Conservation (phyloP, 2,329 filamentous ascomycete species). For the Venturia asperata region DNA sequence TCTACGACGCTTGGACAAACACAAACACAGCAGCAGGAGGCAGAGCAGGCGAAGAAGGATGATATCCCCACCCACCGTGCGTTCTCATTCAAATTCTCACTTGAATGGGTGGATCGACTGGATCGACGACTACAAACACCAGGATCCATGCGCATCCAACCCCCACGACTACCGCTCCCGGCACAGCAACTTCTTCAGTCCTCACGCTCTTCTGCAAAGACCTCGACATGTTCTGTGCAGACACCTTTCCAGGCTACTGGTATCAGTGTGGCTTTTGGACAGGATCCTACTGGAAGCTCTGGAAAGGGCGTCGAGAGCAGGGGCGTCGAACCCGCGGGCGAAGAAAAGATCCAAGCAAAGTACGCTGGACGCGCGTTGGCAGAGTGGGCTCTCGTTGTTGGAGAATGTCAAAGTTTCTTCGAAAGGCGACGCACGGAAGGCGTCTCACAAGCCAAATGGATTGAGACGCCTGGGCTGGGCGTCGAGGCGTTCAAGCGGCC, state of each 20-base stretch:
- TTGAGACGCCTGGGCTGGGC: constrained; percentile 61
- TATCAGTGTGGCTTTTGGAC: neutral
- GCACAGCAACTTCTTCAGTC: constrained; percentile 58
- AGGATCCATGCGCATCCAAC: constrained; percentile 56
- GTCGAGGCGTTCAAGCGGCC: constrained; percentile 55
- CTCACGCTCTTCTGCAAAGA: neutral
- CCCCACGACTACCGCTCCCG: constrained; percentile 61
- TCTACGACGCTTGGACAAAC: constrained; percentile 6
- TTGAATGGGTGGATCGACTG: constrained; percentile 53
- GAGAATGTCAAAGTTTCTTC: constrained; percentile 75
- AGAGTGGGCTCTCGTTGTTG: constrained; percentile 69
- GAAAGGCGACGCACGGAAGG: constrained; percentile 69
- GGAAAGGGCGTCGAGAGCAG: constrained; percentile 3
- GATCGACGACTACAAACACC: constrained; percentile 44
- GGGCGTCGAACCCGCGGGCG: constrained; percentile 20
- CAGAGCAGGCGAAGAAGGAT: neutral
- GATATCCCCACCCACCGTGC: constrained; percentile 43
- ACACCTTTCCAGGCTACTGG: neutral
- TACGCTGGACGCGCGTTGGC: constrained; percentile 68
- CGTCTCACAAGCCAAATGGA: constrained; percentile 55
- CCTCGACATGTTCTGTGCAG: neutral
- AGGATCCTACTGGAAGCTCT: neutral
- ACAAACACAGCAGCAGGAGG: neutral
- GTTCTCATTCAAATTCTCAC: constrained; percentile 67
- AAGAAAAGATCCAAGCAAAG: constrained; percentile 28